phyloP scores from a whole-genome alignment of 495 filamentous ascomycete species.

The Xylaria castorea region DNA sequence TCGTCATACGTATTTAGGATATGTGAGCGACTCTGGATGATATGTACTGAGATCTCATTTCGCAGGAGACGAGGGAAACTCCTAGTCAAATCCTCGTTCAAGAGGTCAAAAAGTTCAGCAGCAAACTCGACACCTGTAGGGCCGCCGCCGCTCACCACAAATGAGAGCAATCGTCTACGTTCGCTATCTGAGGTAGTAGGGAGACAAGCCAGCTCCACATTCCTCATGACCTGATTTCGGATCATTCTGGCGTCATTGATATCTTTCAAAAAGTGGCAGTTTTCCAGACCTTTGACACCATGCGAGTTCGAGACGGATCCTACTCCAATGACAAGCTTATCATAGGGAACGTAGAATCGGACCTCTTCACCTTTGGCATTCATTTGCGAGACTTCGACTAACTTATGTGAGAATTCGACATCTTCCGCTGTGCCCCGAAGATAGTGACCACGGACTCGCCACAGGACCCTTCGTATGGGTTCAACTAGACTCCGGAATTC shows the following conservation, averaged over 20 bases:
- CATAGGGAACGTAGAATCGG: conserved; percentile 94
- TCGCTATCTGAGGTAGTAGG: conserved; percentile 93
- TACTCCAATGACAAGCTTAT: conserved; percentile 96
- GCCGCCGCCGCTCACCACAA: conserved; percentile 93
- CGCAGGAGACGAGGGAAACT: conserved; percentile 88
- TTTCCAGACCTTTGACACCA: conserved; percentile 91
- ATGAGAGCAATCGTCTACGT: conserved; percentile 84
- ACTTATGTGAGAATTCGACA: conserved; percentile 87
- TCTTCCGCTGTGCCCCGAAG: conserved; percentile 83
- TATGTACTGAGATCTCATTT: conserved; percentile 96
- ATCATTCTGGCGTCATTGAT: conserved; percentile 90
- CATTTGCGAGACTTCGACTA: conserved; percentile 83
- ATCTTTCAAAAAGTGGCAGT: conserved; percentile 94
- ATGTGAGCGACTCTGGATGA: conserved; percentile 91
- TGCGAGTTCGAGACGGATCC: conserved; percentile 94
- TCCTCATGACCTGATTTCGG: conserved; percentile 87
- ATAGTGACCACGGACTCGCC: conserved; percentile 83
- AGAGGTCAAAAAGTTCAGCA: conserved; percentile 91
- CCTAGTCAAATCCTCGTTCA: conserved; percentile 89
- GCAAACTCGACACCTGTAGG: conserved; percentile 98
- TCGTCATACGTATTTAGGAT: conserved; percentile 99
- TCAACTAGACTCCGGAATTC: conserved; percentile 91
- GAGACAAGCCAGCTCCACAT: conserved; percentile 90
- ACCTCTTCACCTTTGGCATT: conserved; percentile 72
- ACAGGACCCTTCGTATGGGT: conserved; percentile 84